A percentile compares a stretch with the other conserved stretches of the same genome.
These are phyloP conservation scores for Aspergillus amoenus DNA, from an alignment of 2,329 filamentous ascomycete species.

Conservation along the genomic window DNA sequence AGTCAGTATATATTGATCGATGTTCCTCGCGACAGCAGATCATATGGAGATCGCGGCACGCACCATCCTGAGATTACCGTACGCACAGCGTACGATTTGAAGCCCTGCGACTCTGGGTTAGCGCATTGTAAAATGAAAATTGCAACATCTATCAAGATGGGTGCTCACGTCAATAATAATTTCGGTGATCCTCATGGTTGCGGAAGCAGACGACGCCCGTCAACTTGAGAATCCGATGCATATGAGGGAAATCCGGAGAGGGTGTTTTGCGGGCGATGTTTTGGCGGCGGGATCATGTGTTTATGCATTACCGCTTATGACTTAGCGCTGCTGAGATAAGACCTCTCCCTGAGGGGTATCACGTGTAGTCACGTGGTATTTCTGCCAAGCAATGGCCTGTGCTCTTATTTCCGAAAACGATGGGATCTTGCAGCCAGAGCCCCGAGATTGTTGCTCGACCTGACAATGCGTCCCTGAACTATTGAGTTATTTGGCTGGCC, in stretches of 20 bases:
- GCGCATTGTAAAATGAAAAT: not conserved
- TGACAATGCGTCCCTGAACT: too few species aligned
- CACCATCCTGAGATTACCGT: constrained; percentile 52
- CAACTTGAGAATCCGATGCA: constrained; percentile 30
- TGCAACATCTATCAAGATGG: not conserved
- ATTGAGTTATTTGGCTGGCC: too few species aligned
- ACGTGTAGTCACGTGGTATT: constrained; percentile 1
- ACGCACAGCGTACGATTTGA: constrained; percentile 52
- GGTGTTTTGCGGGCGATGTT: constrained; percentile 23
- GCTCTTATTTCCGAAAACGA: not conserved
- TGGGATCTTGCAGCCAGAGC: not conserved
- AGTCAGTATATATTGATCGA: not conserved
- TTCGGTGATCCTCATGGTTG: constrained; percentile 49
- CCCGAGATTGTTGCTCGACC: not conserved
- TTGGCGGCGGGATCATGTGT: constrained; percentile 29
- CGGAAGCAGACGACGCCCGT: constrained; percentile 27
- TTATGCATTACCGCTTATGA: constrained; percentile 35
- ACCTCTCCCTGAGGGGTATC: constrained; percentile 19
- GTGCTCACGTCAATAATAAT: constrained; percentile 48
- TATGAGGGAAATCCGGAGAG: constrained; percentile 21
- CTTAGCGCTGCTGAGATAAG: constrained; percentile 23
- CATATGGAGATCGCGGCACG: constrained; percentile 15
- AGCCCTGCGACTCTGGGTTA: constrained; percentile 34
- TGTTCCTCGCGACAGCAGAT: not conserved
- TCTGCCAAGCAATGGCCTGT: not conserved